phyloP scores from a whole-genome alignment of 2,329 filamentous ascomycete species.

The Elsinoe batatas region DNA sequence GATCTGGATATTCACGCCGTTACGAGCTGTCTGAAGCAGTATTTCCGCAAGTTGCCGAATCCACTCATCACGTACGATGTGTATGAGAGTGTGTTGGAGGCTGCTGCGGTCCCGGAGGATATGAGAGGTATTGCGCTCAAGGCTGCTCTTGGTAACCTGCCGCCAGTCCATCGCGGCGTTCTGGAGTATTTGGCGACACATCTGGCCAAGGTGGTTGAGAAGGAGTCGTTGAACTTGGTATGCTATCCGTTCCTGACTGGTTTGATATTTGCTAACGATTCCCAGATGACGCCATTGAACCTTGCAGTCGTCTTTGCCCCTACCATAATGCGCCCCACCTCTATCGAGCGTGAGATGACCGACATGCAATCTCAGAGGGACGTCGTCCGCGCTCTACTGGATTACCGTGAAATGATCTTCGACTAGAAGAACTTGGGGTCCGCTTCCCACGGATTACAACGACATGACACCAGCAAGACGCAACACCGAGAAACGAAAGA shows the following conservation, averaged over 20 bases:
- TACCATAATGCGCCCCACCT: slow-evolving; percentile 88
- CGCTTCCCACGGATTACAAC: not conserved
- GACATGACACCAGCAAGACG: not conserved
- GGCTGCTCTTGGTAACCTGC: slow-evolving; percentile 66
- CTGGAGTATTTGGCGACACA: slow-evolving; percentile 93
- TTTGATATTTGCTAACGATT: slow-evolving; percentile 20
- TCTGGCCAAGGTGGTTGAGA: slow-evolving; percentile 71
- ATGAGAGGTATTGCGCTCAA: slow-evolving; percentile 64
- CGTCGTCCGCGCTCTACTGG: slow-evolving; percentile 85
- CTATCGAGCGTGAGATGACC: slow-evolving; percentile 86
- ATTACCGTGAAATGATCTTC: slow-evolving; percentile 79
- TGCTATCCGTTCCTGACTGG: not conserved
- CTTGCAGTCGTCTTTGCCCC: slow-evolving; percentile 94
- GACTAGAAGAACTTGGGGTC: not conserved
- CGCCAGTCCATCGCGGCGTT: slow-evolving; percentile 74
- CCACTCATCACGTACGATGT: slow-evolving; percentile 87
- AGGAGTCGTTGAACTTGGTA: slow-evolving; percentile 76
- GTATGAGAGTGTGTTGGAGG: slow-evolving; percentile 81
- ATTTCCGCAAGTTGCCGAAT: slow-evolving; percentile 84
- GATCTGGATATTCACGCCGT: slow-evolving; percentile 93
- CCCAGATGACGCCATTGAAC: slow-evolving; percentile 88
- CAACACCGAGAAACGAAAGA: not conserved
- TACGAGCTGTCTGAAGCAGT: slow-evolving; percentile 92
- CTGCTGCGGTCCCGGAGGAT: slow-evolving; percentile 47
- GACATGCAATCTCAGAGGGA: slow-evolving; percentile 92